Evolutionary conservation across 805 yeast genomes (phyloP).

Genomic region (Tetrapisispora namnaoensis): DNA sequence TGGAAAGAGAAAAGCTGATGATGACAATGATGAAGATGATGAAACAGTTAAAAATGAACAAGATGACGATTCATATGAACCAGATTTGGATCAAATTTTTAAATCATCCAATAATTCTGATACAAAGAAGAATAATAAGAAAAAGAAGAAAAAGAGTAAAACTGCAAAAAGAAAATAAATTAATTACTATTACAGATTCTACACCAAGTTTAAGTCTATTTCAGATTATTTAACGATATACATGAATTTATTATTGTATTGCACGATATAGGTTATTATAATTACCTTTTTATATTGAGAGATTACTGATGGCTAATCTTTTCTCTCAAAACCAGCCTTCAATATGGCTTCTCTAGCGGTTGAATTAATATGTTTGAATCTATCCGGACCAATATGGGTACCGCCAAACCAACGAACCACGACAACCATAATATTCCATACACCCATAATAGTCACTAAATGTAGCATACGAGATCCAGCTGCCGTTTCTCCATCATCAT

Average conservation of each 20-base stretch:
- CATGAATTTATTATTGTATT: too few relatives aligned
- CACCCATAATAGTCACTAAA: slow-evolving; percentile 67
- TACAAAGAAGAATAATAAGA: slow-evolving; percentile 1
- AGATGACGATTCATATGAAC: slow-evolving; percentile 3
- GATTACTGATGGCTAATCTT: background rate
- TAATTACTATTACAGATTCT: background rate
- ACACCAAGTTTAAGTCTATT: background rate
- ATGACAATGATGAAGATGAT: background rate
- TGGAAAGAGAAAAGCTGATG: slow-evolving; percentile 1
- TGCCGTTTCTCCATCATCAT: slow-evolving; percentile 96
- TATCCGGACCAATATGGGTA: slow-evolving; percentile 78
- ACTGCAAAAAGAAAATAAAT: background rate
- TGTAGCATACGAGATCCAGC: slow-evolving; percentile 86
- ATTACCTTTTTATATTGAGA: too few relatives aligned
- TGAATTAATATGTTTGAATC: slow-evolving; percentile 87
- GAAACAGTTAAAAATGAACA: background rate
- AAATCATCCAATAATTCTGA: background rate
- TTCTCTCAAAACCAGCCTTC: slow-evolving; percentile 41
- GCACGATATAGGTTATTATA: too few relatives aligned
- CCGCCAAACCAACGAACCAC: slow-evolving; percentile 95
- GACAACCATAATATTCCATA: slow-evolving; percentile 69
- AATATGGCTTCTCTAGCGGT: slow-evolving; percentile 78
- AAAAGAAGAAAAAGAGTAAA: slow-evolving; percentile 1
- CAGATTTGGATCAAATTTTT: slow-evolving; percentile 2
- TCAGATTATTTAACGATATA: background rate